Evolutionary conservation across 75 land plant genomes (phyloP).

Genomic region (Larix kaempferi): DNA sequence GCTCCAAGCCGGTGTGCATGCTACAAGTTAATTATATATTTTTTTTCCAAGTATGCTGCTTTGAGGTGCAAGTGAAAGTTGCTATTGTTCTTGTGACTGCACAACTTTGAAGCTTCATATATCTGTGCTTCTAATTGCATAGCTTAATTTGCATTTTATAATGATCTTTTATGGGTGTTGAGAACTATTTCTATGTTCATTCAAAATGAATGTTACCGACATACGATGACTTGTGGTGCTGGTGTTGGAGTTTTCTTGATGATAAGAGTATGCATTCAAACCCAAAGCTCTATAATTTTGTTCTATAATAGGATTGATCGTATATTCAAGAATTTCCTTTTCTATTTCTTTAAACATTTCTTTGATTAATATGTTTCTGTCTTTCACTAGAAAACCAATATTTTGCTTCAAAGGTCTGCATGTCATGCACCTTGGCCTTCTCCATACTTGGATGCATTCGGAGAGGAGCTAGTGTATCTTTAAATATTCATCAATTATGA

Average conservation of each 20-base stretch:
- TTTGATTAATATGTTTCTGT: neutral
- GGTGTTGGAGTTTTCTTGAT: constrained; percentile 86
- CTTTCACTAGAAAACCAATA: constrained; percentile 68
- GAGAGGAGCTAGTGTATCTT: constrained; percentile 74
- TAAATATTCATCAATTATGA: neutral
- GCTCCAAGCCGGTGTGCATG: constrained; percentile 58
- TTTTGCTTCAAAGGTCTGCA: constrained; percentile 70
- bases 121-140: neutral
- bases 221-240: constrained; percentile 77
- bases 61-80: neutral
- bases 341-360: neutral
- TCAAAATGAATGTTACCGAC: constrained; percentile 59
- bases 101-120: neutral
- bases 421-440: constrained; percentile 92
- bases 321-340: neutral
- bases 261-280: constrained; percentile 54
- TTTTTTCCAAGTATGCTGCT: neutral
- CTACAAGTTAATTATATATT: constrained; percentile 51
- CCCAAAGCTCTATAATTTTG: neutral
- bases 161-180: neutral
- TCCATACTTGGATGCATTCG: constrained; percentile 93
- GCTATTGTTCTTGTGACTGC: neutral
- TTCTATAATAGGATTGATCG: neutral
- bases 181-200: constrained; percentile 15
- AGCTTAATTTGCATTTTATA: neutral